These are phyloP conservation scores for Arthrobotrys megalospora DNA, from an alignment of 2,329 filamentous ascomycete genomes.

Conservation along the genomic window DNA sequence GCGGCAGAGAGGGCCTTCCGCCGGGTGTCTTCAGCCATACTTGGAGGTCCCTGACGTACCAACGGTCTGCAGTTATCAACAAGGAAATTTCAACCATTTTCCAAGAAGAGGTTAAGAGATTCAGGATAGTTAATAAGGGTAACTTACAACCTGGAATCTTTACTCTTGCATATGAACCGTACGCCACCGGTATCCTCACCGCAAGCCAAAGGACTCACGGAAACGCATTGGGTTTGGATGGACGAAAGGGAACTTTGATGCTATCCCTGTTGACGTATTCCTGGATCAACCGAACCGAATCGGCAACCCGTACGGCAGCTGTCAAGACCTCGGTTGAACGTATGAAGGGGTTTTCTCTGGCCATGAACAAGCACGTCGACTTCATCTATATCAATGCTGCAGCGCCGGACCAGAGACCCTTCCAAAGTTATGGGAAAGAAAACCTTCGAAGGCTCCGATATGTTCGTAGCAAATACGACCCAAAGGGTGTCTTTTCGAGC, in stretches of 20 bases:
- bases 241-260: conserved; percentile 15
- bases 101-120: conserved; percentile 19
- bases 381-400: conserved; percentile 71
- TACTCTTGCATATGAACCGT: conserved; percentile 38
- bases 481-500: conserved; percentile 64
- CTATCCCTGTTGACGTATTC: conserved; percentile 23
- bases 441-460: conserved; percentile 65
- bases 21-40: conserved; percentile 32
- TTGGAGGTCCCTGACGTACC: conserved; percentile 33
- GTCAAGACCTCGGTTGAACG: conserved; percentile 27
- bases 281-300: conserved; percentile 37
- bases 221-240: conserved; percentile 44
- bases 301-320: conserved; percentile 5
- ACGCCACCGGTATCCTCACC: conserved; percentile 3
- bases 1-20: conserved; percentile 10
- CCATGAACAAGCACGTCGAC: conserved; percentile 2
- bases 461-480: conserved; percentile 64
- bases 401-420: conserved; percentile 68
- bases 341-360: conserved; percentile 1
- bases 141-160: conserved; percentile 24
- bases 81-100: conserved; percentile 12
- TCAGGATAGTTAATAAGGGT: background rate
- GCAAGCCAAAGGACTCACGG: conserved; percentile 12
- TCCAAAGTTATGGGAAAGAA: conserved; percentile 67
- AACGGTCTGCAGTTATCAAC: conserved; percentile 8